These are phyloP conservation scores for Melaleuca alternifolia DNA, from an alignment of 345 rosid genomes.

Conservation along the genomic window DNA sequence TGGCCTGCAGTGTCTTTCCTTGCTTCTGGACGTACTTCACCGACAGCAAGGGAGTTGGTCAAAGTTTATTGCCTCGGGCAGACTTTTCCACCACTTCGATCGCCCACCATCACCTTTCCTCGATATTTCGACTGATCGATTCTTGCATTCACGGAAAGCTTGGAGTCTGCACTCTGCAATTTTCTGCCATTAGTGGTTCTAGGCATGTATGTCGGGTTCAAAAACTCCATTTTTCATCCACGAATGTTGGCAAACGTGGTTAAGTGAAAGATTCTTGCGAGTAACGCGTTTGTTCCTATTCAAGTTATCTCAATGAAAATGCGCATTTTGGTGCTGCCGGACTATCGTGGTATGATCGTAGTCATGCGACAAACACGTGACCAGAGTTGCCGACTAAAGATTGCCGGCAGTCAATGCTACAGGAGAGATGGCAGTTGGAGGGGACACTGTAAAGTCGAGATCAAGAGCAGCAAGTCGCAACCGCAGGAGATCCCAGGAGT, in stretches of 20 bases:
- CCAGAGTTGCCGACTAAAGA: background rate
- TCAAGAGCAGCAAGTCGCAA: fast-evolving
- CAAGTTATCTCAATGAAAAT: background rate
- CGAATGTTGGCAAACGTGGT: background rate
- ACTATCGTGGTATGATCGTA: background rate
- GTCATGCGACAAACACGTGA: fast-evolving
- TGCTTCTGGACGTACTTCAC: background rate
- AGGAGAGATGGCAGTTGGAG: background rate
- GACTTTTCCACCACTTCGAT: background rate
- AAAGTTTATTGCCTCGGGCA: background rate
- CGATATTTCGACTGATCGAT: background rate
- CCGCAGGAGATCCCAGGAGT: background rate
- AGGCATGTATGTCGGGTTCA: background rate
- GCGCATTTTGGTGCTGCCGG: background rate
- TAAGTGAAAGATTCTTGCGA: background rate
- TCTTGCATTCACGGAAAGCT: background rate
- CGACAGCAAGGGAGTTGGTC: background rate
- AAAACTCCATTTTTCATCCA: too few species aligned
- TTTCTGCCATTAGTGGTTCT: background rate
- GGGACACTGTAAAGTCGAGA: background rate
- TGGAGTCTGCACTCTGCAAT: background rate
- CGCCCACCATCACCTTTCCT: background rate
- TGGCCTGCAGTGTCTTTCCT: background rate
- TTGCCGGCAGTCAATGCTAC: background rate
- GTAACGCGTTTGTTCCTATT: background rate